Base-by-base conservation (phyloP, 306 rosid species). In the Castanea mollissima region DNA sequence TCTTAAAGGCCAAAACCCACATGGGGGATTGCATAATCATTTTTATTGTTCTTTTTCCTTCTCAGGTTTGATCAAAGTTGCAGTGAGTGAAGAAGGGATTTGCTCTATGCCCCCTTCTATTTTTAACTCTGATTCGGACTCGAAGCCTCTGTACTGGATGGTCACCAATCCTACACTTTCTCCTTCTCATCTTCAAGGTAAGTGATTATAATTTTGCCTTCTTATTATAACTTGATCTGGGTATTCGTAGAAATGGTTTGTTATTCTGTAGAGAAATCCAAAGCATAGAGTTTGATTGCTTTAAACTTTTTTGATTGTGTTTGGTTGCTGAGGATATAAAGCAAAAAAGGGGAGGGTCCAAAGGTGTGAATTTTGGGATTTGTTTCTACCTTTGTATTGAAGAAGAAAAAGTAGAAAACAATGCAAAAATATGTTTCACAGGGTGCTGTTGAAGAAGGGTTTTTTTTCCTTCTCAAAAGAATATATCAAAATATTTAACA, bases 141-240 rank as follows among this genome's bases (percentile, higher is more conserved):
- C 88, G 11, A 87, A 83, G 35, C 88, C 91, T 78, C 75, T 87
- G 74, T 93, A 95, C 74, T 93, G 84, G 84, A 88, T 93, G 86
- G 89, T 81, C 27, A 70, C 86, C 13, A 86, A 88, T 31, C 93
- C 97, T 65, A 91, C 88, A 11, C 94, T 90, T 73, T 93, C 99
- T 58, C 91, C 99, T 82, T 41, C 86, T 69, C 87, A 89, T 84
- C 92, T 95, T 71, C 89, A 87, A 89, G 97, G 99, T 92, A 49
- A 57, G 81, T 85, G 32, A 4, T 46, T 51, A 70, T 1, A 58
- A 58, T 67, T 67, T 76, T 65, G 19, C 29, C 4, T 14, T 35
- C 4, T 71, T 19, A 25, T 76, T 6, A 35, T 32, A 29, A 18
- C 21, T 44, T 44, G 8, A 15, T 32, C 20, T 27, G 52, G n/a